A percentile compares a stretch with the other conserved stretches of the same genome.
These are phyloP conservation scores for Naganishia albida DNA, from an alignment of 1,284 basidiomycete genomes.

Conservation along the genomic window DNA sequence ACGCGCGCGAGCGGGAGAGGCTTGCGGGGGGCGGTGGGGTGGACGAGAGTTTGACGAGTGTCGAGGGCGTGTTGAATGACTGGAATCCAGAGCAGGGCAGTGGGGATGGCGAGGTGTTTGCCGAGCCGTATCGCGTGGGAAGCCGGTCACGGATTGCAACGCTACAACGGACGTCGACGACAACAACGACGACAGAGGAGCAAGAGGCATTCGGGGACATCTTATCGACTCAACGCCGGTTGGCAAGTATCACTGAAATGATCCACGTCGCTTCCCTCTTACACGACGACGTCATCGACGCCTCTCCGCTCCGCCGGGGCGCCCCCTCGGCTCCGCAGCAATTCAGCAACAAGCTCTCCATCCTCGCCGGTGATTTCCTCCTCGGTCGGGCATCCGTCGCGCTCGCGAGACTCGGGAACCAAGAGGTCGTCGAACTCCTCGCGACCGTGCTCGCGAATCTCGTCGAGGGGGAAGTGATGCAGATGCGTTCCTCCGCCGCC, in stretches of 20 bases:
- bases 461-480: conserved; percentile 94
- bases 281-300: conserved; percentile 94
- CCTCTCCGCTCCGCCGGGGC: conserved; percentile 76
- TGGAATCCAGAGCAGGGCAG: conserved; percentile 54
- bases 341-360: conserved; percentile 93
- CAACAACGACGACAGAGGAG: neutral
- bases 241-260: conserved; percentile 98
- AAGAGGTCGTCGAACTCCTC: conserved; percentile 90
- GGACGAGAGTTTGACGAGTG: conserved; percentile 49
- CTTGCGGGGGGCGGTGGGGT: conserved; percentile 37
- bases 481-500: conserved; percentile 63
- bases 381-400: conserved; percentile 88
- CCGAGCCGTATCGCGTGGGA: conserved; percentile 41
- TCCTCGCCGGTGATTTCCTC: conserved; percentile 94
- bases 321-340: conserved; percentile 79
- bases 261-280: conserved; percentile 94
- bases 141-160: neutral
- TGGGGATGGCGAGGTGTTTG: conserved; percentile 43
- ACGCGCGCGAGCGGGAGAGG: conserved; percentile 31
- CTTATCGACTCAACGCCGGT: conserved; percentile 83
- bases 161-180: conserved; percentile 8
- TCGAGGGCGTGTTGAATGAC: conserved; percentile 53
- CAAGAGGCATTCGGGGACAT: conserved; percentile 42
- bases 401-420: conserved; percentile 79
- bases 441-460: conserved; percentile 91